Evolutionary conservation across 2,329 filamentous ascomycete genomes (phyloP), one percentile per base, ranked within the genome.

Genomic region (Didymella pomorum): DNA sequence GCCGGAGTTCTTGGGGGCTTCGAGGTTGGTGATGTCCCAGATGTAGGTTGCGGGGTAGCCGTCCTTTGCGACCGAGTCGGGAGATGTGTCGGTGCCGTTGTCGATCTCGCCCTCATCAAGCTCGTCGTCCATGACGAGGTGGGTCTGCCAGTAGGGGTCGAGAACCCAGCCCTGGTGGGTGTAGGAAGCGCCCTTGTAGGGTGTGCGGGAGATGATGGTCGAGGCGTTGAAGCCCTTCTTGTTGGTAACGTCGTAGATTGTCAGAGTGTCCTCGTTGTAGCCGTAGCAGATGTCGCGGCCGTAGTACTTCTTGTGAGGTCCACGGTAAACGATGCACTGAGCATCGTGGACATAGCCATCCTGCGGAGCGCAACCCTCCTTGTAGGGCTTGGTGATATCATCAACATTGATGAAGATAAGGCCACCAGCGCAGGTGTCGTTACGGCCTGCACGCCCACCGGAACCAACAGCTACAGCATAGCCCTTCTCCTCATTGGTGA

Each of bases 281-380:
- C 81, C 81, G 71, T 83, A 84, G 79, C 84, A 86, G 62, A 86
- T 84, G 44, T 86, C 82, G 2, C 77, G 77, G 26, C 79, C 81
- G 14, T 75, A 74, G 74, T 83, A 86, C 46, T 78, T 71, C 53
- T 72, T 73, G 64, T 85, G 79, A 2, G 84, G 83, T 1, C 84
- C 84, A 12, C 78, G 79, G 75, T 84, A 85, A 45, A 83, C 79
- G 28, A 87, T 78, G 72, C 85, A 87, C 72, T 87, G 84, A 4
- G 84, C 84, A 63, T 87, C 85, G 69, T 87, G 85, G 18, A 86
- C 83, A 67, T 87, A 87, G 56, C 84, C 84, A 67, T 86, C 85
- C 31, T 80, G 71, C n/a, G 79, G 75, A 4, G 80, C 80, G 66
- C 84, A 87, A 26, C 84, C 85, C 18, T 83, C 81, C 6, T 79